phyloP scores from a whole-genome alignment of 345 rosid species.

The Camelina laxa region DNA sequence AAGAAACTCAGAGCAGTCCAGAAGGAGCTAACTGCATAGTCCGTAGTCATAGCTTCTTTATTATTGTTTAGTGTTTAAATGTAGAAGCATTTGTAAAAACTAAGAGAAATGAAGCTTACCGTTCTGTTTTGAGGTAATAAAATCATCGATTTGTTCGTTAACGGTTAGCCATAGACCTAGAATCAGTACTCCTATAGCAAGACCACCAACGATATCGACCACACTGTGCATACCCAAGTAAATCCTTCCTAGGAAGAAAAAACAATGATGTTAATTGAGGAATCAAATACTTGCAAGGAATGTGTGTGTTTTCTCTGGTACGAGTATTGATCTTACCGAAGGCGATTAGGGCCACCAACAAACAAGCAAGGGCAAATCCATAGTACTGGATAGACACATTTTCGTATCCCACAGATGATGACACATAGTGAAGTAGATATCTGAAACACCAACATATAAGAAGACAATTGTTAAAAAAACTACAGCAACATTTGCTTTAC shows the following conservation, averaged over 20 bases:
- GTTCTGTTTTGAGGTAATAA: constrained; percentile 77
- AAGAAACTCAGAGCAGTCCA: constrained; percentile 89
- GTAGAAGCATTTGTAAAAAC: constrained; percentile 1
- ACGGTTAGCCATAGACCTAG: constrained; percentile 76
- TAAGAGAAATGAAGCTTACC: constrained; percentile 50
- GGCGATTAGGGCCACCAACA: constrained; percentile 70
- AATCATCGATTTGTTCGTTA: constrained; percentile 61
- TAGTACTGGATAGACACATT: constrained; percentile 48
- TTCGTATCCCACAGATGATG: constrained; percentile 49
- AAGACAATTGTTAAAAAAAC: constrained; percentile 8
- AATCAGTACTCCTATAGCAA: constrained; percentile 68
- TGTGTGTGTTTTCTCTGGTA: constrained; percentile 2
- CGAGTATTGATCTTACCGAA: constrained; percentile 58
- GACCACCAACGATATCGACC: constrained; percentile 78
- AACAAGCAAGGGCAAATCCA: constrained; percentile 65
- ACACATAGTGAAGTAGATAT: constrained; percentile 70
- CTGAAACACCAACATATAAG: constrained; percentile 47
- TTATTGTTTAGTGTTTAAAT: constrained; percentile 8
- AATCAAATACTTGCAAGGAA: constrained; percentile 1
- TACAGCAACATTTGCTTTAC: constrained; percentile 7
- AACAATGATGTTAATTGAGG: constrained; percentile 22
- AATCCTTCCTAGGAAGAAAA: constrained; percentile 81
- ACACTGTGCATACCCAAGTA: constrained; percentile 99
- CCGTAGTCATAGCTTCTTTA: constrained; percentile 9
- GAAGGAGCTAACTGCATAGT: constrained; percentile 77